Evolutionary conservation across 129 eudicot genomes (phyloP).

Genomic region (Artemisia tridentata): DNA sequence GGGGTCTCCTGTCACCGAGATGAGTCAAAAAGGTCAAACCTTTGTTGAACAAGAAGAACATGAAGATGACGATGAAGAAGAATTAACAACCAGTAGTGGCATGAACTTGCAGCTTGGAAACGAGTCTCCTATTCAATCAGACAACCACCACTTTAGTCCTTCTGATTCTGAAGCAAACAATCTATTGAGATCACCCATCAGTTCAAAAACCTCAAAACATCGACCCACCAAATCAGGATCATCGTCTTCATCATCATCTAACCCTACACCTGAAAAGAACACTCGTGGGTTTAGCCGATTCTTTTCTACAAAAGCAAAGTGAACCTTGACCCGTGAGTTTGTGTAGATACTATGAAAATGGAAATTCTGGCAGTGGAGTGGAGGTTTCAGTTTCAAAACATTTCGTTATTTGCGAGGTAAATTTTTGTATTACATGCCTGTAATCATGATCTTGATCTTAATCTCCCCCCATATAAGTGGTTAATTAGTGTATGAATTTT

Average conservation of each 20-base stretch:
- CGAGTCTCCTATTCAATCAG: constrained; percentile 58
- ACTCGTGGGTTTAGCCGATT: constrained; percentile 84
- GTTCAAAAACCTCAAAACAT: constrained; percentile 49
- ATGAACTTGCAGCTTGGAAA: constrained; percentile 46
- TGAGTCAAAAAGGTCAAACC: constrained; percentile 41
- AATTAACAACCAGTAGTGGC: constrained; percentile 50
- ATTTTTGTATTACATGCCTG: constrained; percentile 39
- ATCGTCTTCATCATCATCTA: constrained; percentile 65
- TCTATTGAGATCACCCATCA: constrained; percentile 54
- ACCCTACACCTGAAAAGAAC: constrained; percentile 85
- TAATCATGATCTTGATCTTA: constrained; percentile 21
- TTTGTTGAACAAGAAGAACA: constrained; percentile 35
- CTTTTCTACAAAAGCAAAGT: constrained; percentile 75
- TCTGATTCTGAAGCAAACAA: constrained; percentile 65
- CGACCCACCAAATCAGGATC: constrained; percentile 80
- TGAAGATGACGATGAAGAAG: constrained; percentile 40
- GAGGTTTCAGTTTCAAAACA: background rate
- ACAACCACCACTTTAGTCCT: constrained; percentile 45
- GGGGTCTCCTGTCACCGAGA: constrained; percentile 36
- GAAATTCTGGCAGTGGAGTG: constrained; percentile 4
- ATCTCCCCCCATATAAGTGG: constrained; percentile 13
- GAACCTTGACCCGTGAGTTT: constrained; percentile 6
- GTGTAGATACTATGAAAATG: constrained; percentile 26
- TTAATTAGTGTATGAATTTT: constrained; percentile 21
- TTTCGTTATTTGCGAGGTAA: constrained; percentile 27